A percentile compares a stretch with the other conserved stretches of the same genome.
These are phyloP conservation scores for Wolfiporia cocos DNA, from an alignment of 1,284 basidiomycete genomes.

Conservation along the genomic window DNA sequence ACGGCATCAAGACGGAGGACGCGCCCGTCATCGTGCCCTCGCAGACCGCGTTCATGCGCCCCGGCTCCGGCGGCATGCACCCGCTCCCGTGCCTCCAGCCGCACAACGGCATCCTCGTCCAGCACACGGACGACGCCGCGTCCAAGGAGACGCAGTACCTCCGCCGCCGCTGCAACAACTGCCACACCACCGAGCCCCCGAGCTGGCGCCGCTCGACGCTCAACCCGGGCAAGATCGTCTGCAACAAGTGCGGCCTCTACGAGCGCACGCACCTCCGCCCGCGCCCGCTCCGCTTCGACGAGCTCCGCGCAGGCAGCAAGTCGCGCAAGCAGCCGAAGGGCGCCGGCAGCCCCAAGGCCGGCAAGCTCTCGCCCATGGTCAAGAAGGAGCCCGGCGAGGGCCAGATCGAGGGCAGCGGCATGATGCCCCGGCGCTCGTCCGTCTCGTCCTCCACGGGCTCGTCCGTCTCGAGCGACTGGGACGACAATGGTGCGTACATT, in stretches of 20 bases:
- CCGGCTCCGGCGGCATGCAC: conserved; percentile 28
- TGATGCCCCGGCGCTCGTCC: conserved; percentile 48
- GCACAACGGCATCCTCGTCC: conserved; percentile 59
- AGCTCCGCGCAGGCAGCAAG: conserved; percentile 76
- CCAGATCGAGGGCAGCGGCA: conserved; percentile 23
- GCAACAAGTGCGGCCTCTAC: conserved; percentile 85
- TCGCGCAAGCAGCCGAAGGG: conserved; percentile 56
- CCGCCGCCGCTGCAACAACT: conserved; percentile 79
- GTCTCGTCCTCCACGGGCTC: conserved; percentile 52
- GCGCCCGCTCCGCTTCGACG: conserved; percentile 76
- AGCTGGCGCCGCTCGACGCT: conserved; percentile 80
- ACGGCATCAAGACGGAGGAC: conserved; percentile 61
- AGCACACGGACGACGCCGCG: conserved; percentile 82
- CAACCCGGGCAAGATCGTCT: conserved; percentile 84
- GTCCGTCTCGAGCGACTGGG: conserved; percentile 66
- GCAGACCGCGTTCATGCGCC: conserved; percentile 39
- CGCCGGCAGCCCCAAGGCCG: conserved; percentile 30
- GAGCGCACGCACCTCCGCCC: conserved; percentile 79
- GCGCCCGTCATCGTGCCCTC: conserved; percentile 55
- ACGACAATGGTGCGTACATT: conserved; percentile 65
- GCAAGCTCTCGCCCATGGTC: conserved; percentile 35
- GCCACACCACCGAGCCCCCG: conserved; percentile 82
- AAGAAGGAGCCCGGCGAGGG: conserved; percentile 61
- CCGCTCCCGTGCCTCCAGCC: conserved; percentile 42
- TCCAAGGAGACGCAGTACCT: conserved; percentile 84